Conservation (phyloP, 352 stramenopile genomes). For the Pythium angustatum region DNA sequence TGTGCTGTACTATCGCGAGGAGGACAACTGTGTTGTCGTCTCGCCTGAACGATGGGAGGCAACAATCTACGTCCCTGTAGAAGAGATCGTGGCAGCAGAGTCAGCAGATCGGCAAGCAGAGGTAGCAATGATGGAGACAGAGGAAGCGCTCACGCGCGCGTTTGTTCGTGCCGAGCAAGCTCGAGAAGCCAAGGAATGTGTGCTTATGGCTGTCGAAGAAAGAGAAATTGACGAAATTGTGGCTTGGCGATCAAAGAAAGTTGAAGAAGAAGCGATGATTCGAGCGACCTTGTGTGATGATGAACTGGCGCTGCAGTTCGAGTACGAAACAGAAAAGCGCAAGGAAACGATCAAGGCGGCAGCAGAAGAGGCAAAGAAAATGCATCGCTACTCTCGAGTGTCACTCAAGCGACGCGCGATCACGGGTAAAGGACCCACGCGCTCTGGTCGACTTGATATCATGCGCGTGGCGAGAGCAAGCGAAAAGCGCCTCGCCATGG, state of each 20-base stretch:
- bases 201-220: conserved; percentile 52
- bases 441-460: conserved; percentile 42
- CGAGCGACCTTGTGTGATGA: conserved; percentile 34
- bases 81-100: conserved; percentile 49
- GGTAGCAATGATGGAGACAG: conserved; percentile 40
- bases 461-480: conserved; percentile 50
- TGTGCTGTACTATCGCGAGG: conserved; percentile 50
- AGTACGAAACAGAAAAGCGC: conserved; percentile 45
- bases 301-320: conserved; percentile 48
- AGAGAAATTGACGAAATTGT: conserved; percentile 34
- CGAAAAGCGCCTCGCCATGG: conserved; percentile 72
- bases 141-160: conserved; percentile 33
- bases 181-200: conserved; percentile 30
- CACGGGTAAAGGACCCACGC: conserved; percentile 6
- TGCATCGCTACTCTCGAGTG: conserved; percentile 38
- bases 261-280: conserved; percentile 37
- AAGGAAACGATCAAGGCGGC: conserved; percentile 30
- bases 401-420: conserved; percentile 28
- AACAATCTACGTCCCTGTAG: conserved; percentile 51
- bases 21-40: conserved; percentile 55
- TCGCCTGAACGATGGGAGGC: conserved; percentile 46
- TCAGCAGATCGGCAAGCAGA: conserved; percentile 51
- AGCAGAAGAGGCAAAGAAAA: conserved; percentile 35
- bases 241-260: conserved; percentile 44
- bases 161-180: conserved; percentile 32